Base-by-base conservation (phyloP, 1,284 basidiomycete species). In the Vanrija sp. region DNA sequence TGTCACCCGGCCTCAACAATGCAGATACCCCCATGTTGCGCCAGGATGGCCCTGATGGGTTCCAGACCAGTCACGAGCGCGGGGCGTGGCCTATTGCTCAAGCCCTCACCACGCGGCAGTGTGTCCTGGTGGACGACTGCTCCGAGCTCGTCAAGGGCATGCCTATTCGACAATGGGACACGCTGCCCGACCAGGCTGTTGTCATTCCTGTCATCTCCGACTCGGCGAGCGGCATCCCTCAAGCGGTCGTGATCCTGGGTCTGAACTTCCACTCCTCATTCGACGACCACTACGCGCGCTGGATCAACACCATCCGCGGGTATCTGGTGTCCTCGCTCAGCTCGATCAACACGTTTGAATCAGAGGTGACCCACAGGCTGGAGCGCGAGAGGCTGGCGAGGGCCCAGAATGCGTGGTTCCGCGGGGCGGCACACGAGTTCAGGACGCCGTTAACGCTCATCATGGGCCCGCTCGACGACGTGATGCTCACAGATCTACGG, bases 231-330 rank as follows among this genome's bases (percentile, higher is more conserved):
- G 38, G 19, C 7, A 62, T 60, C 18, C 74, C 76, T 0, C 62
- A 64, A n/a, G 69, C 66, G 0, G 70, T 78, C n/a, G 44, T 78
- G 35, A 67, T 78, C 41, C 57, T 79, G n/a, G 77, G 77, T 16
- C 64, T 77, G 37, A 77, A 76, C 58, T 47, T 69, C 6, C 53
- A 65, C 14, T 53, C 69, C 24, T 67, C 71, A 6, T 67, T 71
- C 43, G 73, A 77, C 46, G 45, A 52, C 2, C 65, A 65, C 27
- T 71, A 79, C 64, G 61, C 68, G 45, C 45, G 57, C 31, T 76
- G 67, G 67, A 48, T 71, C 20, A 58, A 70, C 46, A 54, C 65
- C 3, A 53, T 75, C 1, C 61, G 69, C 1, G 55, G 68, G 0
- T 71, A 73, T 25, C 61, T 78, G 8, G 58, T 63, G 5, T 59